Evolutionary conservation across 306 rosid genomes (phyloP).

Genomic region (Cucurbita moschata): DNA sequence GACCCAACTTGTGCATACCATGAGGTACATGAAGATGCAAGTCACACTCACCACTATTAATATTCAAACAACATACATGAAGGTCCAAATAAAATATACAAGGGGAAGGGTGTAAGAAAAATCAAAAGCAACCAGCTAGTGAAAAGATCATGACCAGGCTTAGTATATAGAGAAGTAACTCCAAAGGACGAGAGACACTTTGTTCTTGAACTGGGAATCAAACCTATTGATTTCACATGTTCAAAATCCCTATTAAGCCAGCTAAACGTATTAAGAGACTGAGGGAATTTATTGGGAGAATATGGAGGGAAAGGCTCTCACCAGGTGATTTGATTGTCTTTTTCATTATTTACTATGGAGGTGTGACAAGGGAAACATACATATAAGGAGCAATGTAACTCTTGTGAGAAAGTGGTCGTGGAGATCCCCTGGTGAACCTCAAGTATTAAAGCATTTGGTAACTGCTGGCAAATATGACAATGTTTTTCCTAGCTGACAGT

Average conservation of each 20-base stretch:
- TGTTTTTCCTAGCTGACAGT: background rate
- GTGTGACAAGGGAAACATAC: background rate
- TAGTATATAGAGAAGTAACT: background rate
- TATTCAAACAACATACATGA: background rate
- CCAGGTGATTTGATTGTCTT: background rate
- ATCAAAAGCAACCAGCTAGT: background rate
- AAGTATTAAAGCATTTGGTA: background rate
- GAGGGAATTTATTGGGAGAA: background rate
- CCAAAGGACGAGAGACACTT: background rate
- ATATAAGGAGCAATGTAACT: background rate
- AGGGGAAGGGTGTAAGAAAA: background rate
- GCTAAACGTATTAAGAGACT: background rate
- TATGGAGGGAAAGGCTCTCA: background rate
- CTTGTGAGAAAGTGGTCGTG: background rate
- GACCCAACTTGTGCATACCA: background rate
- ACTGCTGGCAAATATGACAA: background rate
- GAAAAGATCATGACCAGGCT: background rate
- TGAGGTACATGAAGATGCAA: background rate
- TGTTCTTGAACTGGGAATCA: background rate
- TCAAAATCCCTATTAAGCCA: background rate
- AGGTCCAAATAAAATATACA: background rate
- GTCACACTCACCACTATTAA: background rate
- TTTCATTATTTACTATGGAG: background rate
- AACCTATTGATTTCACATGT: background rate
- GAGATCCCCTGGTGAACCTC: background rate